Base-by-base conservation (phyloP, 306 rosid genomes). In the Vigna nakashimae region DNA sequence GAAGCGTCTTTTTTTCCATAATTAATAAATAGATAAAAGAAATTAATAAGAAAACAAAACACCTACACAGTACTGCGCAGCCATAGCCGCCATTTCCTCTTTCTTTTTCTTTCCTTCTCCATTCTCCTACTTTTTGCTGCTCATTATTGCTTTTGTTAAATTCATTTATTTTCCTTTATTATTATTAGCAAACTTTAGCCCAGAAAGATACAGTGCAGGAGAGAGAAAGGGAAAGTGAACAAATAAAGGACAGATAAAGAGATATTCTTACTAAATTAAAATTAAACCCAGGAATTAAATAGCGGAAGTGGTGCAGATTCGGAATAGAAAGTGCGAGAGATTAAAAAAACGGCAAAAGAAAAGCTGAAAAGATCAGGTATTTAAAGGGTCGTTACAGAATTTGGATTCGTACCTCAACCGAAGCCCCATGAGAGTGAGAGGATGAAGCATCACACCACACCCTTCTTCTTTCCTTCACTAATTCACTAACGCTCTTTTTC, bases 71-170 rank as follows among this genome's bases (percentile, higher is more conserved):
- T 64, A 82, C 86, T 34, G 91, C 88, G 98, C 98, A 89, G 98
- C 97, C 97, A 82, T 8, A 84, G 98, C 97, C 98, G 98, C 96
- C 96, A 84, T 87, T 89, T 86, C 79, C 82, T 24, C 83, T 69
- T 75, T 51, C 70, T 14, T 45, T 20, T 45, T 3, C 50, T 42
- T 36, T 36, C 46, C 10, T 42, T 42, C 46, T 42, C 45, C 0
- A 42, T 24, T 60, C 57, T 2, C 60, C 38, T 17, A 57, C 42
- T 73, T 65, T 40, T 77, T 28, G 46, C n/a, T 5, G 1, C 52
- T 69, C 6, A 82, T 82, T 69, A 65, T 59, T 45, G 48, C 65
- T 24, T 7, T 14, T 59, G 12, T 22, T 30, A 36, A 63, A 6
- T 62, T 7, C 67, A 65, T 40, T 48, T 66, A 26, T 51, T 74